Evolutionary conservation across 192 early-diverging fungal genomes (phyloP).

Genomic region (Obelidium mucronatum): DNA sequence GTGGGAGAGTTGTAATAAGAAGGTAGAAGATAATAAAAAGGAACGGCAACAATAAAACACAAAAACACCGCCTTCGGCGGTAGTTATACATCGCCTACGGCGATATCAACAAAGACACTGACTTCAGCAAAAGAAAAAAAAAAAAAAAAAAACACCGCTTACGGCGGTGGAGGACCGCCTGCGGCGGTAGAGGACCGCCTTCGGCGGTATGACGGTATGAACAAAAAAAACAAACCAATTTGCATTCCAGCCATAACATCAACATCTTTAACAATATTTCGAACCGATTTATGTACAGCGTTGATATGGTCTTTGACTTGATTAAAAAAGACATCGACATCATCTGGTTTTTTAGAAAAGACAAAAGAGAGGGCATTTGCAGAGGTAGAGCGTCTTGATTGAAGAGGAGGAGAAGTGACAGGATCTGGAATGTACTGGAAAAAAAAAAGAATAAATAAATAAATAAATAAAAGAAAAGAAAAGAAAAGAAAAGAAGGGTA

Average conservation of each 20-base stretch:
- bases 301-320: constrained; percentile 16
- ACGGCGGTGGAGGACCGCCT: too few species aligned
- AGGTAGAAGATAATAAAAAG: too few species aligned
- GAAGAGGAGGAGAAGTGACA: not conserved
- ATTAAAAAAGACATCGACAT: constrained; percentile 26
- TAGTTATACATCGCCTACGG: too few species aligned
- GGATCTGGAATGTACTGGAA: constrained; percentile 1
- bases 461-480: not conserved
- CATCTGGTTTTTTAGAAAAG: constrained; percentile 27
- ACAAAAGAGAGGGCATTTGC: constrained; percentile 16
- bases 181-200: too few species aligned
- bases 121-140: too few species aligned
- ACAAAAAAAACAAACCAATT: constrained; percentile 18
- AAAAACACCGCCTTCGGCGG: too few species aligned
- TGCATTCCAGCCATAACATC: constrained; percentile 18
- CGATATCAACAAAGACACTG: too few species aligned
- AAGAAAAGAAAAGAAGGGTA: not conserved
- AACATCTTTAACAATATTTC: constrained; percentile 3
- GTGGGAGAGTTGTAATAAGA: not conserved
- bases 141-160: too few species aligned
- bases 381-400: constrained; percentile 7
- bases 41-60: too few species aligned
- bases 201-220: too few species aligned
- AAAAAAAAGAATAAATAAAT: not conserved
- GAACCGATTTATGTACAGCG: not conserved